These are phyloP conservation scores for Pythium aristosporum DNA, from an alignment of 352 stramenopile genomes.

Conservation along the genomic window DNA sequence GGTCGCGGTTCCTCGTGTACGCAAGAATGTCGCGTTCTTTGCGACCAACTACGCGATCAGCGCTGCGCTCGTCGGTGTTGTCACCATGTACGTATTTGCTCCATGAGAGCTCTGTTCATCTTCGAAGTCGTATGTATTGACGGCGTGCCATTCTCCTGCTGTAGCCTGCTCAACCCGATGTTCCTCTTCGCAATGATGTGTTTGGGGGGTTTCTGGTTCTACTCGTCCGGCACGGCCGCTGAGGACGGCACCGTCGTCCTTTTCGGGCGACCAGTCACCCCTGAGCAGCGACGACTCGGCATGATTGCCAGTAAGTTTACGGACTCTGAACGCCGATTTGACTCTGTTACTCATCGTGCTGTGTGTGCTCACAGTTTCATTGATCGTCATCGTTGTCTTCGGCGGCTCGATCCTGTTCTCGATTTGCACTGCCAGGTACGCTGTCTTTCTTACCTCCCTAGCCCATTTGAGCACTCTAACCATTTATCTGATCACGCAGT, in stretches of 20 bases:
- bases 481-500: constrained; percentile 25
- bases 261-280: constrained; percentile 62
- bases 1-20: constrained; percentile 52
- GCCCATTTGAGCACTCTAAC: neutral
- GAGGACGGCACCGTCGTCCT: constrained; percentile 78
- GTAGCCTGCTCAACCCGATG: constrained; percentile 79
- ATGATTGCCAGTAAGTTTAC: constrained; percentile 61
- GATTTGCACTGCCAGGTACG: constrained; percentile 79
- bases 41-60: constrained; percentile 85
- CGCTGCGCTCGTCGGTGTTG: constrained; percentile 66
- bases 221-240: constrained; percentile 65
- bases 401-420: constrained; percentile 87
- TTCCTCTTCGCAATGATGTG: constrained; percentile 89
- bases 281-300: constrained; percentile 80
- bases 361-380: constrained; percentile 43
- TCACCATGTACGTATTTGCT: constrained; percentile 65
- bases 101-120: neutral
- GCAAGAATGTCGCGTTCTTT: constrained; percentile 85
- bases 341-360: neutral
- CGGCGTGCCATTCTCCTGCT: neutral
- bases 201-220: constrained; percentile 77
- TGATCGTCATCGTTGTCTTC: constrained; percentile 78
- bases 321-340: neutral
- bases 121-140: neutral
- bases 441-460: neutral